Percentiles rank a stretch among this genome's conserved stretches.
Evolutionary conservation across 1,284 basidiomycete species (phyloP).

Genomic region (Rhodotorula glutinis): DNA sequence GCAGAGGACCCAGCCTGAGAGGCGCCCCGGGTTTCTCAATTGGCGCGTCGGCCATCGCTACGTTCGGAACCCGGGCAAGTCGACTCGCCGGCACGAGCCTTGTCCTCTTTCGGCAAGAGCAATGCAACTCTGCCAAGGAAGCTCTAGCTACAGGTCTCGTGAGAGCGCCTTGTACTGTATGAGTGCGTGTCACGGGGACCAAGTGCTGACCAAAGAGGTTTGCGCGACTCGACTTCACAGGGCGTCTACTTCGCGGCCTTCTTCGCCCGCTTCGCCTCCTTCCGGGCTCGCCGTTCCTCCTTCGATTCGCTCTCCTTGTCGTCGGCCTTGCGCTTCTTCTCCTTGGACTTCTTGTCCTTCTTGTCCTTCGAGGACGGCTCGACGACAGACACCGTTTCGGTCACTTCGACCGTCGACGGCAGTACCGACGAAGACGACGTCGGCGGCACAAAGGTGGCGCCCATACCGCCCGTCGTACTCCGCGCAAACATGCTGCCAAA

Average conservation of each 20-base stretch:
- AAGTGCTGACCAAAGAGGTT: too few species aligned
- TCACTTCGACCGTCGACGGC: background rate
- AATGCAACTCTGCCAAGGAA: too few species aligned
- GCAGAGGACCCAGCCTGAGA: too few species aligned
- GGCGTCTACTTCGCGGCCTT: conserved; percentile 13
- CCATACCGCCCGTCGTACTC: conserved; percentile 21
- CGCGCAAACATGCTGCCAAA: conserved; percentile 26
- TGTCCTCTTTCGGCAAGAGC: too few species aligned
- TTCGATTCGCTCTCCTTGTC: conserved; percentile 4
- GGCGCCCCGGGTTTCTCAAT: too few species aligned
- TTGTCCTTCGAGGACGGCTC: background rate
- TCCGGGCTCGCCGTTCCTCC: conserved; percentile 15
- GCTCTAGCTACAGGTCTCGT: too few species aligned
- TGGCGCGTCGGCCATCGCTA: too few species aligned
- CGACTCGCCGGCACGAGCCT: too few species aligned
- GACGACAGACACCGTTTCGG: background rate
- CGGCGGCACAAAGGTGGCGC: conserved; percentile 20
- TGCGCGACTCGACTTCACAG: background rate
- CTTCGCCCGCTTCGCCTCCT: conserved; percentile 24
- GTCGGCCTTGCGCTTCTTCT: conserved; percentile 6
- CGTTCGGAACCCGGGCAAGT: too few species aligned
- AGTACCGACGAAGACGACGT: background rate
- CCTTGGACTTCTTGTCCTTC: conserved; percentile 5
- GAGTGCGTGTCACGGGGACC: too few species aligned
- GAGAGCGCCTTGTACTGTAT: too few species aligned